phyloP scores from a whole-genome alignment of 257 asterid species.

The Petrea volubilis region DNA sequence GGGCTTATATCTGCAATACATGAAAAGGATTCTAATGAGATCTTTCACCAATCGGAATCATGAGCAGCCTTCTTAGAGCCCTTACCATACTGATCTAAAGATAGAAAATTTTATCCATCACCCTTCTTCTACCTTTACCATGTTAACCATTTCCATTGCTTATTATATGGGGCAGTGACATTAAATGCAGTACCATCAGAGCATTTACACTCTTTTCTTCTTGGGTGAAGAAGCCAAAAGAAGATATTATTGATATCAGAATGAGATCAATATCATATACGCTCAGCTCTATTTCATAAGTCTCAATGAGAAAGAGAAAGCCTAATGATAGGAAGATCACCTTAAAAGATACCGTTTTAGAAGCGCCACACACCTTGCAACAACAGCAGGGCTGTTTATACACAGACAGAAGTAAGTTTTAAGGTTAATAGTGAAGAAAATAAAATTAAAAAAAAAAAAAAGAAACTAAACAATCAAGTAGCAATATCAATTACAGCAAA shows the following conservation, averaged over 20 bases:
- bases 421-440: too few species aligned
- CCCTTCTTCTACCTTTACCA: neutral
- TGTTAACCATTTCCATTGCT: neutral
- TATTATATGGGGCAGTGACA: neutral
- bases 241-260: neutral
- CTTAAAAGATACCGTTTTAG: conserved; percentile 90
- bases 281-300: conserved; percentile 5
- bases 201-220: neutral
- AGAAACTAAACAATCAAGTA: neutral
- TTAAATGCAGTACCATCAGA: neutral
- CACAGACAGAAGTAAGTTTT: conserved; percentile 26
- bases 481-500: conserved; percentile 5
- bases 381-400: conserved; percentile 93
- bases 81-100: conserved; percentile 2
- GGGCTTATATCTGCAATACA: conserved; percentile 86
- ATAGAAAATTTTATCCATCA: neutral
- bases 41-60: conserved; percentile 20
- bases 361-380: conserved; percentile 93
- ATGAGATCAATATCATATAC: neutral
- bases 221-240: neutral
- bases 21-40: conserved; percentile 24
- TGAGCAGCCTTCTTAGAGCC: conserved; percentile 15
- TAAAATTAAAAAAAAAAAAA: neutral
- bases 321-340: conserved; percentile 40
- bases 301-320: conserved; percentile 13